Conservation (phyloP, 176 grass and related monocot species). For the Avena atlantica region DNA sequence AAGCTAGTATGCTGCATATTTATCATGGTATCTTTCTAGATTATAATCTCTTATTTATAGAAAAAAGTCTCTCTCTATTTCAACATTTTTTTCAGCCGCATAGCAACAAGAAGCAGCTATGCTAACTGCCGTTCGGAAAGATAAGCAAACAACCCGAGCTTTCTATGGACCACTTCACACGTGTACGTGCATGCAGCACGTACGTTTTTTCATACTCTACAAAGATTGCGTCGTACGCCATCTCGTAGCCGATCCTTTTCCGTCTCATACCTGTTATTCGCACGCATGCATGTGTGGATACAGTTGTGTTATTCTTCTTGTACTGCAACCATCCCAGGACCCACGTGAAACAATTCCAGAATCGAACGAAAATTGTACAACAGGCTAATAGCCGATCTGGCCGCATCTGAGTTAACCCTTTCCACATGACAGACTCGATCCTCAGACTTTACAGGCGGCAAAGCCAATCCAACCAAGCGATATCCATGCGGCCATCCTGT, state of each 20-base stretch:
- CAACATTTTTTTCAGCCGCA: too few species aligned
- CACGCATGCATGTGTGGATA: background rate
- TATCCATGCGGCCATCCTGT: background rate
- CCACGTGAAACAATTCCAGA: slow-evolving; percentile 14
- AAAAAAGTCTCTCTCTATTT: too few species aligned
- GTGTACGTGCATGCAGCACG: background rate
- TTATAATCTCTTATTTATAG: too few species aligned
- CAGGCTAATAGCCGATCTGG: background rate
- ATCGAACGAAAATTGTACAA: background rate
- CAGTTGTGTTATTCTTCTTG: background rate
- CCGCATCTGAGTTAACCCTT: background rate
- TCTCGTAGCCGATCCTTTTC: background rate
- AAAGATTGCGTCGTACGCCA: background rate
- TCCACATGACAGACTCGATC: background rate
- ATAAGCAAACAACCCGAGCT: background rate
- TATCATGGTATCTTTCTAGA: too few species aligned
- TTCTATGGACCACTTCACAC: background rate
- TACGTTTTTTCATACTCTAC: background rate
- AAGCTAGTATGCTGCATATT: too few species aligned
- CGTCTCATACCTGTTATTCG: background rate
- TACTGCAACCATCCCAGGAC: background rate
- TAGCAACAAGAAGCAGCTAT: too few species aligned
- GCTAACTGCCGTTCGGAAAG: too few species aligned
- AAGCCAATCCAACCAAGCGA: background rate
- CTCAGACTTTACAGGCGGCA: background rate